Conservation (phyloP, 2,329 filamentous ascomycete genomes). For the Colletotrichum caudatum region DNA sequence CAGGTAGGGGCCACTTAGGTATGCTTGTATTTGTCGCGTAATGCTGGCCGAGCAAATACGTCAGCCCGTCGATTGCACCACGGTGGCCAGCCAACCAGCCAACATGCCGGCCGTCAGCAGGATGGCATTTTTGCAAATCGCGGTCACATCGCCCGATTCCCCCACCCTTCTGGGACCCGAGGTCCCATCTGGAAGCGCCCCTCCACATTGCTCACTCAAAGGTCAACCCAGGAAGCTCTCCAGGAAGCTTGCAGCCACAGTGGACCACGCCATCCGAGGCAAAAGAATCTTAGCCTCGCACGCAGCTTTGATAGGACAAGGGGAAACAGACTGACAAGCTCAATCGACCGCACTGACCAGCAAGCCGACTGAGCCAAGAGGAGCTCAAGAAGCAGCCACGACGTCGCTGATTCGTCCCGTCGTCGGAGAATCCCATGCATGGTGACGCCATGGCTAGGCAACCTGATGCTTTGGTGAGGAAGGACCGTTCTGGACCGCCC, state of each 20-base stretch:
- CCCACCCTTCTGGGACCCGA: constrained; percentile 20
- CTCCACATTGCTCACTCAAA: constrained; percentile 27
- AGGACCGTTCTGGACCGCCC: constrained; percentile 38
- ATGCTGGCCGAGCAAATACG: constrained; percentile 29
- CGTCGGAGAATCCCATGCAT: constrained; percentile 13
- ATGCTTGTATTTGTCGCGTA: constrained; percentile 20
- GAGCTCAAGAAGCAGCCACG: neutral
- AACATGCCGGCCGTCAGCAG: constrained; percentile 15
- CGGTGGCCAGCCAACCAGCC: constrained; percentile 33
- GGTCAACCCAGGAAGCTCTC: constrained; percentile 1
- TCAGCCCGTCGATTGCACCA: constrained; percentile 36
- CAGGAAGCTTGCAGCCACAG: constrained; percentile 32
- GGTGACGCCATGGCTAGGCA: constrained; percentile 30
- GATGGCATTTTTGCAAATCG: constrained; percentile 41
- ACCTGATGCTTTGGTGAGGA: constrained; percentile 22
- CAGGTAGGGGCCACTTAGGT: too few species aligned
- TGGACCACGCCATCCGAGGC: constrained; percentile 14
- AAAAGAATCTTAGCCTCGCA: constrained; percentile 17
- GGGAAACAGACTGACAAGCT: neutral
- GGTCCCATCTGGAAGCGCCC: constrained; percentile 19
- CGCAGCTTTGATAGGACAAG: neutral
- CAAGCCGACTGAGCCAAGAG: constrained; percentile 4
- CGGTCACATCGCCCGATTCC: constrained; percentile 27
- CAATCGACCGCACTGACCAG: constrained; percentile 9
- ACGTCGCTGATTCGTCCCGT: constrained; percentile 17